Evolutionary conservation across 1,284 basidiomycete species (phyloP).

Genomic region (Volvariella surrecta): DNA sequence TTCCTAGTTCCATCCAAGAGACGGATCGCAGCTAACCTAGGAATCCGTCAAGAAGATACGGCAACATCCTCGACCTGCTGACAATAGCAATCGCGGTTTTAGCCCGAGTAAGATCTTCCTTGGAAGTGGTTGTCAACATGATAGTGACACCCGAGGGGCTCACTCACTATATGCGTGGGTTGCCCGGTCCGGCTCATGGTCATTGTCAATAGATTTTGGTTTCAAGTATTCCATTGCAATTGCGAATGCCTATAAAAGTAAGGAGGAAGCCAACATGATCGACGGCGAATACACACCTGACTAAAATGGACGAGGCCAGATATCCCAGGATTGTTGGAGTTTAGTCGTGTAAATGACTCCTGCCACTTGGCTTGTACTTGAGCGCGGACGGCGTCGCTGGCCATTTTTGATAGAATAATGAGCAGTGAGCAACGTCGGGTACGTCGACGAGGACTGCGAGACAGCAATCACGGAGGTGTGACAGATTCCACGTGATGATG

Average conservation of each 20-base stretch:
- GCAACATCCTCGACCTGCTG: slow-evolving; percentile 46
- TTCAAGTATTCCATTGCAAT: slow-evolving; percentile 46
- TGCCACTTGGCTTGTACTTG: slow-evolving; percentile 71
- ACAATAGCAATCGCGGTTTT: slow-evolving; percentile 46
- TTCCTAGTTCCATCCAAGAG: slow-evolving; percentile 4
- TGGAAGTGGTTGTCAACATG: slow-evolving; percentile 2
- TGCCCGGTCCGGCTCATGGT: background rate
- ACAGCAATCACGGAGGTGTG: too few species aligned
- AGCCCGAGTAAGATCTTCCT: slow-evolving; percentile 39
- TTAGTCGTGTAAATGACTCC: slow-evolving; percentile 55
- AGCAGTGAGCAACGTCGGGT: too few species aligned
- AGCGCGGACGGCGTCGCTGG: slow-evolving; percentile 44
- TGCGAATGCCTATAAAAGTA: slow-evolving; percentile 48
- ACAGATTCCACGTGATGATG: too few species aligned
- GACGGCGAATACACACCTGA: slow-evolving; percentile 29
- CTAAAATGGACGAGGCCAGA: slow-evolving; percentile 58
- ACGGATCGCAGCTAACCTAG: slow-evolving; percentile 35
- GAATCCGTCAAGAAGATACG: slow-evolving; percentile 57
- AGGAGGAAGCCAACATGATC: background rate
- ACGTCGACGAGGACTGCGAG: too few species aligned
- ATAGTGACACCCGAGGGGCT: background rate
- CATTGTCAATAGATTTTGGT: slow-evolving; percentile 40
- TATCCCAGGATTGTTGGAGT: slow-evolving; percentile 54
- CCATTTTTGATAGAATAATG: too few species aligned
- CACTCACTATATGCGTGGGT: background rate